Evolutionary conservation across 331 rosid species (phyloP), one percentile per base, ranked within the genome.

Genomic region (Ulmus americana): DNA sequence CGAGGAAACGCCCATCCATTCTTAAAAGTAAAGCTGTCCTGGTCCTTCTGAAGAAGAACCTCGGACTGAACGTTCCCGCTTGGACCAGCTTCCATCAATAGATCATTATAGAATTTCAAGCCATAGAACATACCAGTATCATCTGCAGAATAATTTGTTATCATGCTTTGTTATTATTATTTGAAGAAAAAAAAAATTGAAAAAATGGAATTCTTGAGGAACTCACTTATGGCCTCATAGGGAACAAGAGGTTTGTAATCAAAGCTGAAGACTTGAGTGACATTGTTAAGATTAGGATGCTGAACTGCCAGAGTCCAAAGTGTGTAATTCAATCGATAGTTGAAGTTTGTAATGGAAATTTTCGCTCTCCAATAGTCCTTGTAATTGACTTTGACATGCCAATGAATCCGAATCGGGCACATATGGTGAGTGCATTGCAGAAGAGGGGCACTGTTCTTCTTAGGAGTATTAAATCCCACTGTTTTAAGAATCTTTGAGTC

Each of bases 1-100:
- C 71, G 91, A 62, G 96, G 97, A 80, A 92, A 92, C 22, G 95
- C 96, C 96, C 96, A 86, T 0, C 96, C 96, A 43, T 88, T 88
- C 85, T 86, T 92, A 55, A 86, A 83, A 59, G 97, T 83, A 85
- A 88, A 92, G 4, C 90, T 84, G 35, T 85, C 75, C 77, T 62
- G 68, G 77, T 92, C 81, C 81, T 92, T 92, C 53, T 74, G 78
- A 71, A 92, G 82, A 57, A 88, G 88, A 66, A 88, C 62, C 66
- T 92, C 97, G 6, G 94, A 92, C 56, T 92, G 96, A 65, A 92
- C 76, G 43, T 85, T 84, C 56, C 95, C 95, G 0, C 47, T 54
- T 59, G 88, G 81, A 67, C 97, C 97, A 38, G 96, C 97, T 79
- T 92, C 86, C 96, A 86, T 85, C 43, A 92, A 61, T 13, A 83